These are phyloP conservation scores for Trypanosoma lewisi DNA, from an alignment of 208 protist genomes.

Conservation along the genomic window DNA sequence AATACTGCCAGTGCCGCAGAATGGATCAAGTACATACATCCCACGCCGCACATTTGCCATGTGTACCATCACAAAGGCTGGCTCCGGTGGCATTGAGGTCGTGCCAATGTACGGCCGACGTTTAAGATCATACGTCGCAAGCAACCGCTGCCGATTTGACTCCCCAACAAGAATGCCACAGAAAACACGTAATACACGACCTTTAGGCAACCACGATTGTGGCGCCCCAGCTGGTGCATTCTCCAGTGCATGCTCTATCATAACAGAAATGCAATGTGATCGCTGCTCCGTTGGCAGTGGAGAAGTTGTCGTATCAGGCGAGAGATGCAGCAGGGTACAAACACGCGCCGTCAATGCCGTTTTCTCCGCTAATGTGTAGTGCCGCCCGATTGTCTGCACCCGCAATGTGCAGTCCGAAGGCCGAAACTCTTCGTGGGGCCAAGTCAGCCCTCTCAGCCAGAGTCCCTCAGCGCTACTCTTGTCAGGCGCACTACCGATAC, in stretches of 20 bases:
- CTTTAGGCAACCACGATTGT: slow-evolving; percentile 30
- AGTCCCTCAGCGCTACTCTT: not conserved
- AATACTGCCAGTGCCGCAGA: slow-evolving; percentile 91
- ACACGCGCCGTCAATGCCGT: slow-evolving; percentile 23
- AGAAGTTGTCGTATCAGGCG: not conserved
- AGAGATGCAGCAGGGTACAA: not conserved
- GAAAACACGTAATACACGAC: slow-evolving; percentile 46
- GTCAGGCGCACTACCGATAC: not conserved
- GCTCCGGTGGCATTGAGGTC: slow-evolving; percentile 95
- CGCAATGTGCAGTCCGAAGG: not conserved
- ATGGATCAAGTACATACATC: slow-evolving; percentile 89
- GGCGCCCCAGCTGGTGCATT: slow-evolving; percentile 36
- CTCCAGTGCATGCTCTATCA: slow-evolving; percentile 59
- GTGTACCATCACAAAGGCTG: slow-evolving; percentile 92
- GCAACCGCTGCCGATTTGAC: slow-evolving; percentile 39
- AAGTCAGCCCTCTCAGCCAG: not conserved
- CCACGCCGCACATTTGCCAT: slow-evolving; percentile 54
- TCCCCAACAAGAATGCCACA: slow-evolving; percentile 37
- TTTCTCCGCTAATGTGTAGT: slow-evolving; percentile 58
- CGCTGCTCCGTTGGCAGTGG: not conserved
- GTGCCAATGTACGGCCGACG: slow-evolving; percentile 93
- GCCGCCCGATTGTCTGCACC: slow-evolving; percentile 74
- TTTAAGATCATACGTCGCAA: slow-evolving; percentile 80
- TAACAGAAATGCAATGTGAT: slow-evolving; percentile 39
- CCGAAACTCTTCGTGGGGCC: not conserved